Evolutionary conservation across 331 rosid species (phyloP).

Genomic region (Malus hybrid): DNA sequence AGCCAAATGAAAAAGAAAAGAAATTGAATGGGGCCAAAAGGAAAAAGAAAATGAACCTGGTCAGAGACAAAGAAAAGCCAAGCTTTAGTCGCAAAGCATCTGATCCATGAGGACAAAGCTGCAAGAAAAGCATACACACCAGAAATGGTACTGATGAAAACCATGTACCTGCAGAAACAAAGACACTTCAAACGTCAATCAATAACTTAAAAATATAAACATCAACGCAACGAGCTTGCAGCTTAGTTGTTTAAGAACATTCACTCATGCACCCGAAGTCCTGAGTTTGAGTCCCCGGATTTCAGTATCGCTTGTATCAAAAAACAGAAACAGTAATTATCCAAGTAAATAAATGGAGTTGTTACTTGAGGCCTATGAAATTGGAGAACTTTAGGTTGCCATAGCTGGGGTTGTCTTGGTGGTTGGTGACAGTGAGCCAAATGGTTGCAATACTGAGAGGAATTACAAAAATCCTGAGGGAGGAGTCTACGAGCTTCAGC

Average conservation of each 20-base stretch:
- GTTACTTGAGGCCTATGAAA: constrained; percentile 70
- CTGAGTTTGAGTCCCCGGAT: not conserved
- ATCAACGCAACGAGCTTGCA: not conserved
- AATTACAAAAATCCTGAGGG: constrained; percentile 54
- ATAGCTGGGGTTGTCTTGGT: constrained; percentile 47
- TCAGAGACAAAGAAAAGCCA: constrained; percentile 85
- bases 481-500: constrained; percentile 53
- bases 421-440: constrained; percentile 65
- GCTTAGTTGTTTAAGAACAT: not conserved
- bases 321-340: not conserved
- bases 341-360: not conserved
- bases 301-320: not conserved
- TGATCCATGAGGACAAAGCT: constrained; percentile 48
- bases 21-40: not conserved
- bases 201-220: not conserved
- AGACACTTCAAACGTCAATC: not conserved
- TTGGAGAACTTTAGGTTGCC: constrained; percentile 52
- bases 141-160: constrained; percentile 55
- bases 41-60: constrained; percentile 44
- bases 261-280: not conserved
- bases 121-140: constrained; percentile 56
- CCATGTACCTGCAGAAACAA: constrained; percentile 53
- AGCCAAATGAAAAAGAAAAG: not conserved
- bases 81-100: constrained; percentile 37
- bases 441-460: constrained; percentile 61